These are phyloP conservation scores for Lolium rigidum DNA, from an alignment of 176 grass and related monocot genomes.

Conservation along the genomic window DNA sequence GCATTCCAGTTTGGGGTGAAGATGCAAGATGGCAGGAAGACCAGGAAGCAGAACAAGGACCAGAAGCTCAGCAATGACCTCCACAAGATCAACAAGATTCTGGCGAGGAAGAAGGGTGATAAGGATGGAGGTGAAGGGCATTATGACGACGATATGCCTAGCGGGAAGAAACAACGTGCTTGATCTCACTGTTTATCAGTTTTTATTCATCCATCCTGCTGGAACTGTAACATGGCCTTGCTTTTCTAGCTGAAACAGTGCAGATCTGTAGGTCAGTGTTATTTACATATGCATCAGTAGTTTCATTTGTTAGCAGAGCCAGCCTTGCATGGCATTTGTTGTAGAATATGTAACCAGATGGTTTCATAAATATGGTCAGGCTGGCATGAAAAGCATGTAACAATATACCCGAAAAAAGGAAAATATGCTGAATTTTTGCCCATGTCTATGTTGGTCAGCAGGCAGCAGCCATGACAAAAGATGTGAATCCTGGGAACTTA, in stretches of 20 bases:
- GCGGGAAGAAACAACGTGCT: constrained; percentile 75
- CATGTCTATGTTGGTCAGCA: too few species aligned
- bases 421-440: too few species aligned
- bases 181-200: constrained; percentile 22
- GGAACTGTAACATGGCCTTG: not conserved
- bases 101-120: constrained; percentile 84
- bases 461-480: too few species aligned
- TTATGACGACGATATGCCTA: constrained; percentile 71
- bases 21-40: constrained; percentile 98
- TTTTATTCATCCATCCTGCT: not conserved
- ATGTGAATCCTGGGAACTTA: too few species aligned
- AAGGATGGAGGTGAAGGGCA: constrained; percentile 60
- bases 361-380: not conserved
- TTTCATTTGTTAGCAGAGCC: not conserved
- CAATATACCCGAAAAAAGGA: not conserved
- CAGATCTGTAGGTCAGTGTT: not conserved
- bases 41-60: constrained; percentile 96
- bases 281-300: not conserved
- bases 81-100: constrained; percentile 96
- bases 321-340: not conserved
- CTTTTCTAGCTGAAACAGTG: not conserved
- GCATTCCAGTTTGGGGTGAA: constrained; percentile 99
- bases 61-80: constrained; percentile 96
- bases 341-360: constrained; percentile 26
- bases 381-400: not conserved